Evolutionary conservation across 306 rosid genomes (phyloP).

Genomic region (Malus domestica): DNA sequence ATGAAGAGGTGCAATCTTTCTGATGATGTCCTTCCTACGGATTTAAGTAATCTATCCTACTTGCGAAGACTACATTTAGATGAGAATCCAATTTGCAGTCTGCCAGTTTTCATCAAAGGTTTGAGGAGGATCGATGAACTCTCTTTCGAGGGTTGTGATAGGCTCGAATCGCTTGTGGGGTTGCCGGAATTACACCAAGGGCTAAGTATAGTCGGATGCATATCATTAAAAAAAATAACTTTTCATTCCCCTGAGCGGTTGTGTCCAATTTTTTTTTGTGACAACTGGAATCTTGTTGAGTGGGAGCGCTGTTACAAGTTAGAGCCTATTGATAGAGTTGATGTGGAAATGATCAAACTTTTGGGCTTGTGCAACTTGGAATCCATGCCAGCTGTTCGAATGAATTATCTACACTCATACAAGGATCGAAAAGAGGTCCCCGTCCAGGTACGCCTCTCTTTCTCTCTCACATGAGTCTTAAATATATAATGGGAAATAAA

Average conservation of each 20-base stretch:
- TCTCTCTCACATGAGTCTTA: background rate
- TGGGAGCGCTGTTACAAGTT: fast-evolving
- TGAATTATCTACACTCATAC: fast-evolving
- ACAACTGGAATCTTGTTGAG: background rate
- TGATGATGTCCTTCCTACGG: background rate
- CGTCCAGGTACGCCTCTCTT: background rate
- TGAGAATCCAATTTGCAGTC: background rate
- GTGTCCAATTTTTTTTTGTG: no score
- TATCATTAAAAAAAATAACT: background rate
- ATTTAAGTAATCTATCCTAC: background rate
- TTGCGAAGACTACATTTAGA: background rate
- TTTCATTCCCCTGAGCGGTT: background rate
- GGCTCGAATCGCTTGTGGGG: background rate
- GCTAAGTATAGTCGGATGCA: background rate
- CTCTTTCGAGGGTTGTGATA: background rate
- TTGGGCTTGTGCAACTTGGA: background rate
- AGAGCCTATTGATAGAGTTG: background rate
- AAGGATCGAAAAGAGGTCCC: background rate
- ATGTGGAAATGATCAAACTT: background rate
- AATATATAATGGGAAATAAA: no score
- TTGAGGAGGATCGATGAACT: background rate
- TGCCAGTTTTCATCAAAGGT: background rate
- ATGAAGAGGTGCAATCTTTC: background rate
- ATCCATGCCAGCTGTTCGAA: background rate
- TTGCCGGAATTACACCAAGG: background rate